phyloP scores from a whole-genome alignment of 2,329 filamentous ascomycete genomes.

The Dendryphion nanum region DNA sequence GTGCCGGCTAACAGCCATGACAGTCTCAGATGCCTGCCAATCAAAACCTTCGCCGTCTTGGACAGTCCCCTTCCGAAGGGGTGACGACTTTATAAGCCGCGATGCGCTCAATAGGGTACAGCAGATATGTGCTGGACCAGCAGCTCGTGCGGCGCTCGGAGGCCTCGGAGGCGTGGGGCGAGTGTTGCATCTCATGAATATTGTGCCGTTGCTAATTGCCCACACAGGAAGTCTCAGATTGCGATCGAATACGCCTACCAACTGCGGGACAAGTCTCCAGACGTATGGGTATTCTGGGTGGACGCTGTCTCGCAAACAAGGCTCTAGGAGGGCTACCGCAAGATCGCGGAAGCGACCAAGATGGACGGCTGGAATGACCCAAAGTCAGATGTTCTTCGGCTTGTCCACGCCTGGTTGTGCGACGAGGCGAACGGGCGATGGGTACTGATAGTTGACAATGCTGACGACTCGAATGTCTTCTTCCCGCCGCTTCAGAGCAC shows the following conservation, averaged over 20 bases:
- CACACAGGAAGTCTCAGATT: background rate
- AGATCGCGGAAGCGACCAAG: constrained; percentile 21
- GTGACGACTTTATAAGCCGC: background rate
- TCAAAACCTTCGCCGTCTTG: no score
- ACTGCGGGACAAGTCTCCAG: constrained; percentile 13
- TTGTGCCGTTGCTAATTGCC: background rate
- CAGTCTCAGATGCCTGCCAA: no score
- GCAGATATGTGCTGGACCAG: background rate
- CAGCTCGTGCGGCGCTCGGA: background rate
- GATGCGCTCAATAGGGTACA: background rate
- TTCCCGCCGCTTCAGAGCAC: background rate
- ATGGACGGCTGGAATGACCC: constrained; percentile 21
- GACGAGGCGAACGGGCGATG: constrained; percentile 19
- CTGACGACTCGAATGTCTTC: constrained; percentile 15
- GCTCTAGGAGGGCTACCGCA: constrained; percentile 22
- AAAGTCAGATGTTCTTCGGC: constrained; percentile 17
- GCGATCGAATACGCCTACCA: constrained; percentile 10
- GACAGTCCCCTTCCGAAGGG: no score
- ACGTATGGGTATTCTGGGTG: constrained; percentile 30
- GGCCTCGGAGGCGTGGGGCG: background rate
- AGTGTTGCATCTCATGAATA: background rate
- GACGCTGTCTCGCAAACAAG: constrained; percentile 17
- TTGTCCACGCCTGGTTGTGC: constrained; percentile 24
- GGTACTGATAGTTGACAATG: constrained; percentile 33
- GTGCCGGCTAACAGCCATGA: no score